A percentile compares a stretch with the other conserved stretches of the same genome.
Evolutionary conservation across 169 alveolate genomes (phyloP).

Genomic region (Plasmodium falciparum): DNA sequence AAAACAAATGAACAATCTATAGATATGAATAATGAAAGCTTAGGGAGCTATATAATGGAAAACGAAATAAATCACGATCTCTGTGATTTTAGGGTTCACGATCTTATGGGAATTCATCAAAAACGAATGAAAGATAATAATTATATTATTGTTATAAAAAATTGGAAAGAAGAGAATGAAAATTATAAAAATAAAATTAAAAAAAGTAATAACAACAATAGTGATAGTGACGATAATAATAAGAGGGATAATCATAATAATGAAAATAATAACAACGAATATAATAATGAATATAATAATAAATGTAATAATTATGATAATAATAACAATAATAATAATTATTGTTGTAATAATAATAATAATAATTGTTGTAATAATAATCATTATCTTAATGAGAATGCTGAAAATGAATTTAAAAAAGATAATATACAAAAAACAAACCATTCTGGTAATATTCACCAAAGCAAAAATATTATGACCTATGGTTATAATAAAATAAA

Average conservation of each 20-base stretch:
- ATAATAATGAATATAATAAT: background rate
- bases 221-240: background rate
- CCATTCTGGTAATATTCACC: conserved; percentile 8
- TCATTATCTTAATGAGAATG: background rate
- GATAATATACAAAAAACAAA: background rate
- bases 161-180: conserved; percentile 32
- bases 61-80: conserved; percentile 27
- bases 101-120: conserved; percentile 5
- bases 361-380: background rate
- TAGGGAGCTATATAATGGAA: conserved; percentile 7
- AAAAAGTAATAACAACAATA: background rate
- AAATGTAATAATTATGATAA: background rate
- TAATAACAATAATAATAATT: background rate
- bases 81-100: conserved; percentile 17
- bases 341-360: background rate
- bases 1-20: background rate
- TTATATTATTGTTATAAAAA: conserved; percentile 38
- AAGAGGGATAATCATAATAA: background rate
- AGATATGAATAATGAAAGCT: background rate
- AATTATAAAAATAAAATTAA: background rate
- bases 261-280: background rate
- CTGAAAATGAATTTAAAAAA: background rate
- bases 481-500: conserved; percentile 43
- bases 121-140: conserved; percentile 15
- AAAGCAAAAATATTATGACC: conserved; percentile 5